Percentiles rank a stretch among this genome's conserved stretches.
Conservation (phyloP, 225 moss, liverwort and hornwort genomes). For the Bryoerythrophyllum caledonicum region DNA sequence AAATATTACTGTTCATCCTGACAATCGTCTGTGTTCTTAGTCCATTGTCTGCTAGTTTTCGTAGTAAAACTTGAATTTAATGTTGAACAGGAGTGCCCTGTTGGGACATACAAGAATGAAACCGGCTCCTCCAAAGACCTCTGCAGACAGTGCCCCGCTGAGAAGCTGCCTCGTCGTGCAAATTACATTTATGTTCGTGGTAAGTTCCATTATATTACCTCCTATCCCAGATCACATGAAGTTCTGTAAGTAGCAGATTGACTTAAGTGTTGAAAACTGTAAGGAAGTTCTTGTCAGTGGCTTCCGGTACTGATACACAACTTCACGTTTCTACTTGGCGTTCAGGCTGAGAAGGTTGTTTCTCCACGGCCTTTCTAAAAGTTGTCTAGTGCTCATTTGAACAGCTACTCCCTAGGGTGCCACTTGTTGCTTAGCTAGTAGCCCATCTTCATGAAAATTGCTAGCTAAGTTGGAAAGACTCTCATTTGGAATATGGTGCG, state of each 20-base stretch:
- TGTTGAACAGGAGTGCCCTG: slow-evolving; percentile 74
- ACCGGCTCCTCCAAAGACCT: slow-evolving; percentile 57
- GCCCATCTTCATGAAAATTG: not conserved
- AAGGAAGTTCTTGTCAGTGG: not conserved
- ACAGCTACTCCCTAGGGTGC: not conserved
- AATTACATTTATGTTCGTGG: slow-evolving; percentile 69
- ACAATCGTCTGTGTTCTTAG: not conserved
- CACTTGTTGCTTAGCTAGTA: not conserved
- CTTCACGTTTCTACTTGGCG: not conserved
- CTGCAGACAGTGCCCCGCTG: slow-evolving; percentile 59
- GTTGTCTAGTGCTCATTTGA: slow-evolving; percentile 12
- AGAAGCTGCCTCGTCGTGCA: slow-evolving; percentile 63
- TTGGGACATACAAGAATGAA: slow-evolving; percentile 75
- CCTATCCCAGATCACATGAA: slow-evolving; percentile 1
- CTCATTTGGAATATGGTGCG: slow-evolving; percentile 9
- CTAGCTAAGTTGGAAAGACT: not conserved
- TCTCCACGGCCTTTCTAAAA: not conserved
- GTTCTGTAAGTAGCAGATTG: slow-evolving; percentile 2
- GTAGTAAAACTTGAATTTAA: slow-evolving; percentile 6
- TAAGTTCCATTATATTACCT: slow-evolving; percentile 21
- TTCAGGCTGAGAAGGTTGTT: not conserved
- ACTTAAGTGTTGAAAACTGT: not conserved
- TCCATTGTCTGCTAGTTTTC: not conserved
- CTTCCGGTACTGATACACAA: not conserved
- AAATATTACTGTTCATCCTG: not conserved